Evolutionary conservation across 1,139 yeast genomes (phyloP).

Genomic region (Saccharomyces pastorianus): DNA sequence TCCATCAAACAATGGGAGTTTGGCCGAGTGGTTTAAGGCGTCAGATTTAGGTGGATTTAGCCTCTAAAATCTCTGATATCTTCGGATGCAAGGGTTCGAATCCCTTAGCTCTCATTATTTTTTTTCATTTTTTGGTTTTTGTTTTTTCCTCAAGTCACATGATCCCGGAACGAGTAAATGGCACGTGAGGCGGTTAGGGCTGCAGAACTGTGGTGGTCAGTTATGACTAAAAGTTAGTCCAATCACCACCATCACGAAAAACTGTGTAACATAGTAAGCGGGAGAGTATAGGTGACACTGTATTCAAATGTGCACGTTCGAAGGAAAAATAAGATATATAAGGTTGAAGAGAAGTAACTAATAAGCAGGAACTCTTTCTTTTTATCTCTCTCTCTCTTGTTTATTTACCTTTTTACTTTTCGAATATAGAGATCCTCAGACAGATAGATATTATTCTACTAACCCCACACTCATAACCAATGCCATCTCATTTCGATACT

Average conservation of each 20-base stretch:
- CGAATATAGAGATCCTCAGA: neutral
- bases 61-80: conserved; percentile 8
- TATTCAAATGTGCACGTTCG: neutral
- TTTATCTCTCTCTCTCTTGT: neutral
- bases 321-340: neutral
- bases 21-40: conserved; percentile 10
- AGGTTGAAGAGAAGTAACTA: neutral
- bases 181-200: neutral
- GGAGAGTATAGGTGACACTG: neutral
- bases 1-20: conserved; percentile 5
- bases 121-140: too few species aligned
- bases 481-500: conserved; percentile 74
- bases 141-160: neutral
- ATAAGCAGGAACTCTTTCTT: neutral
- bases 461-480: conserved; percentile 6
- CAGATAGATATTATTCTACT: neutral
- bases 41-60: conserved; percentile 8
- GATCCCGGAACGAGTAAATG: neutral
- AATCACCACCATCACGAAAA: neutral
- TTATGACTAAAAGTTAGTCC: neutral
- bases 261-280: neutral
- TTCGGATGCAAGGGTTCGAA: conserved; percentile 10
- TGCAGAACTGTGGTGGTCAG: neutral
- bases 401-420: neutral
- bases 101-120: conserved; percentile 7